Conservation (phyloP, 2,329 filamentous ascomycete genomes). For the Neophaeococcomyces aloes region DNA sequence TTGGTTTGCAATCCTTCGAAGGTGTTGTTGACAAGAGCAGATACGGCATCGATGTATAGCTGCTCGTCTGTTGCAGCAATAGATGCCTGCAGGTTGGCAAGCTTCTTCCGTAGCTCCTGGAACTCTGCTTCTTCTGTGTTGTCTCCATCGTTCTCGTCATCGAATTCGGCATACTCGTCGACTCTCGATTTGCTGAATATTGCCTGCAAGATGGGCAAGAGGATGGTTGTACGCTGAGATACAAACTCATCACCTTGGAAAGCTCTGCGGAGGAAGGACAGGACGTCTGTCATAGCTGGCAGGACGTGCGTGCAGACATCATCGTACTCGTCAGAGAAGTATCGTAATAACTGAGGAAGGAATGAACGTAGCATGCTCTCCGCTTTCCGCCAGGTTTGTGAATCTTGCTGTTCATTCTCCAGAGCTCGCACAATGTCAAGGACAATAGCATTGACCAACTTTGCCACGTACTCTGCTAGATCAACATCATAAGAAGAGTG, state of each 20-base stretch:
- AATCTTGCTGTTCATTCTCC: constrained; percentile 53
- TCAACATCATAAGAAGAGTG: constrained; percentile 86
- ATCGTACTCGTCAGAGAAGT: constrained; percentile 96
- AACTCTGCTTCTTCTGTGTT: constrained; percentile 97
- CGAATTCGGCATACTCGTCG: constrained; percentile 84
- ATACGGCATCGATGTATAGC: constrained; percentile 80
- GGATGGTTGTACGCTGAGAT: constrained; percentile 64
- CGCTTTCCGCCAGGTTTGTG: constrained; percentile 60
- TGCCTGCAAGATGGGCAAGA: constrained; percentile 78
- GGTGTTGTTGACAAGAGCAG: constrained; percentile 74
- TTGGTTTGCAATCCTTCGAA: constrained; percentile 70
- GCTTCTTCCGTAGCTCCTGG: constrained; percentile 78
- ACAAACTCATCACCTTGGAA: constrained; percentile 54
- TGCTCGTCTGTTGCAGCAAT: constrained; percentile 80
- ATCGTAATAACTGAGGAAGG: constrained; percentile 75
- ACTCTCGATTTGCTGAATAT: constrained; percentile 96
- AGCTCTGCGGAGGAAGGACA: constrained; percentile 80
- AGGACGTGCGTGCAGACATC: constrained; percentile 96
- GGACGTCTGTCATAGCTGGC: constrained; percentile 79
- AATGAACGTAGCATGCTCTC: constrained; percentile 75
- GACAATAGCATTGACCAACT: constrained; percentile 83
- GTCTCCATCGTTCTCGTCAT: constrained; percentile 69
- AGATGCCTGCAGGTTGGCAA: constrained; percentile 85
- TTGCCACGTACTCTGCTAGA: constrained; percentile 86
- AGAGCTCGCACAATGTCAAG: constrained; percentile 79